Evolutionary conservation across 148 eudicot genomes (phyloP), one percentile per base, ranked within the genome.

Genomic region (Silene uniflora): DNA sequence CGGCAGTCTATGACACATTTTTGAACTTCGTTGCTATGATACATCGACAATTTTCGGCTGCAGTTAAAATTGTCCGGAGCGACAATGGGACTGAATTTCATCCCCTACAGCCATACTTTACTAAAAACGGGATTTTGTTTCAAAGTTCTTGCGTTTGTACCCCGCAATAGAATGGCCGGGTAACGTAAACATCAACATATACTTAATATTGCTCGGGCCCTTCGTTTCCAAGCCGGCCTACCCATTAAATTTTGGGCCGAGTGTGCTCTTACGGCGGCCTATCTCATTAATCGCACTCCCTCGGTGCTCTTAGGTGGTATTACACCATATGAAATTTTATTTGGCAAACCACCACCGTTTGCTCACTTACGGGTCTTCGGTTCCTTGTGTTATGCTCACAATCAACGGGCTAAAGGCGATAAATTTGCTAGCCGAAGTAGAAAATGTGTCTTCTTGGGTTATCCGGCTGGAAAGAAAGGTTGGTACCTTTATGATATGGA

Each of bases 181-280:
- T 81, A 75, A 14, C 19, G 79, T 1, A 75, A 75, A 27, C 75
- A 80, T 46, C 24, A 62, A 5, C 71, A 75, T 19, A 71, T 76
- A n/a, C 44, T 81, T 3, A 56, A 81, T 54, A 61, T 49, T 49
- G 54, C 54, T 29, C 7, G 54, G 7, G 54, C 54, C 2, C 54
- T 49, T 6, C 54, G 7, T 1, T 49, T 49, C 13, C 54, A 49
- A 7, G 54, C 11, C 1, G 10, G 10, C 10, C 13, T 49, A 49
- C 54, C 2, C 1, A 49, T 49, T 8, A 7, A 1, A 7, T 49
- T 49, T 12, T 49, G 54, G 54, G 54, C 4, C 6, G 54, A 49
- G 13, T 49, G 54, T 49, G 54, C 13, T 1, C 13, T 49, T 7
- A 6, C 2, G 2, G 54, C 54, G 1, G 54, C 1, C 0, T 12